Conservation (phyloP, 1,139 yeast species). For the Kodamaea sp. region DNA sequence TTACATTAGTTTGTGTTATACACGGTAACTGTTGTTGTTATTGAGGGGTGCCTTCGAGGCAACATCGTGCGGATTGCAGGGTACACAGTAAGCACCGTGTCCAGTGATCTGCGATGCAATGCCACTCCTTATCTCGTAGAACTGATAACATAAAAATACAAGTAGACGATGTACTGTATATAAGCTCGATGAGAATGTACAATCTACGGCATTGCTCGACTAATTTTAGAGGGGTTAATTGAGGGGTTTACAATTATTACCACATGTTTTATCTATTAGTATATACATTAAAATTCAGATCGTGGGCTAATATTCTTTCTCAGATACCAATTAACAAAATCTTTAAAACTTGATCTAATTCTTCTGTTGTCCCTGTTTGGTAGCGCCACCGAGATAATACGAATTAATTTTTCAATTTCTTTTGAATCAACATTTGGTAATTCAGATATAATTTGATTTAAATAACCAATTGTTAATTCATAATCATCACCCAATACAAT, state of each 20-base stretch:
- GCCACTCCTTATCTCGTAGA: too few relatives aligned
- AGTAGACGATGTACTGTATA: too few relatives aligned
- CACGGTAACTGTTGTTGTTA: too few relatives aligned
- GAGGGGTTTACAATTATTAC: background rate
- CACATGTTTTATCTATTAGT: background rate
- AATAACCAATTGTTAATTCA: constrained; percentile 53
- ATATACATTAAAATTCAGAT: constrained; percentile 12
- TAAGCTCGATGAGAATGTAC: background rate
- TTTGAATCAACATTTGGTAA: constrained; percentile 65
- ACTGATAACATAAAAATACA: too few relatives aligned
- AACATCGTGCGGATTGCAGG: too few relatives aligned
- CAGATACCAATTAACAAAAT: constrained; percentile 78
- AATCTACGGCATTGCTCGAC: background rate
- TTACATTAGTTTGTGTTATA: too few relatives aligned
- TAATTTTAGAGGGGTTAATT: background rate
- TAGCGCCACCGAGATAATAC: constrained; percentile 56
- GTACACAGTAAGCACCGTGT: too few relatives aligned
- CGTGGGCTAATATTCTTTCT: constrained; percentile 69
- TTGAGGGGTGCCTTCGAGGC: too few relatives aligned
- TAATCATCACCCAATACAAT: constrained; percentile 44
- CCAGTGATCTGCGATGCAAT: too few relatives aligned
- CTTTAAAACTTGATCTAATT: constrained; percentile 65
- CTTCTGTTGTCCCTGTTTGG: constrained; percentile 69
- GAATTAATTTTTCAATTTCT: constrained; percentile 61
- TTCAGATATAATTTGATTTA: constrained; percentile 49